Evolutionary conservation across 176 grass and related monocot genomes (phyloP), one percentile per base, ranked within the genome.

Genomic region (Oryza brachyantha): DNA sequence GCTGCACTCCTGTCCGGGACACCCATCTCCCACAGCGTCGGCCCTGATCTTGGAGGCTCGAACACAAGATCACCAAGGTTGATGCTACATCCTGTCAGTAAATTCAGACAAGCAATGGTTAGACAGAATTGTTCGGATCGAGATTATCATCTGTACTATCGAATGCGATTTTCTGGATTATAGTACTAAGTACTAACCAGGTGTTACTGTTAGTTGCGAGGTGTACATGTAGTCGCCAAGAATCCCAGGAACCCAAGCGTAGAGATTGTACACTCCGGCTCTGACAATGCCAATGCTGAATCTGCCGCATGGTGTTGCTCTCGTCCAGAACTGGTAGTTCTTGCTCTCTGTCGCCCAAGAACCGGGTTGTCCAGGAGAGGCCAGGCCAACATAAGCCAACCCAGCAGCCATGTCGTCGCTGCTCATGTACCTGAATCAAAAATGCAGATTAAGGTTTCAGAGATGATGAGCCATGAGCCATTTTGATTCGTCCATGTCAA

Each of bases 21-120:
- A 1, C 94, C 91, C 17, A 97, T 93, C 85, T 93, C 91, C 91
- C 94, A 98, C 2, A 94, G 35, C 11, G 89, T 98, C 2, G 85
- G 91, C 5, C 86, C 91, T 64, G 75, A 78, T 42, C 91, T 93
- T 8, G 91, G 91, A 3, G 94, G 84, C 70, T 76, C 61, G 73
- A 91, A 97, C 22, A 87, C 77, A 17, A 93, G 84, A 2, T 79
- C 84, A 0, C 84, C 91, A 2, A 93, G 72, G 64, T 75, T 22
- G 10, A 91, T 46, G 1, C 3, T 19, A 0, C 72, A 1, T 11
- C 84, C 77, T 79, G 77, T 19, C 58, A n/a, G n/a, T 22, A 29
- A 10, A 16, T 52, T 11, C 29, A 10, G 19, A 66, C 6, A 2
- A 67, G 13, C 3, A 3, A 32, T 25, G 27, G 41, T 65, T 8